Evolutionary conservation across 495 filamentous ascomycete species (phyloP), one percentile per base, ranked within the genome.

Genomic region (Trichoderma gamsii): DNA sequence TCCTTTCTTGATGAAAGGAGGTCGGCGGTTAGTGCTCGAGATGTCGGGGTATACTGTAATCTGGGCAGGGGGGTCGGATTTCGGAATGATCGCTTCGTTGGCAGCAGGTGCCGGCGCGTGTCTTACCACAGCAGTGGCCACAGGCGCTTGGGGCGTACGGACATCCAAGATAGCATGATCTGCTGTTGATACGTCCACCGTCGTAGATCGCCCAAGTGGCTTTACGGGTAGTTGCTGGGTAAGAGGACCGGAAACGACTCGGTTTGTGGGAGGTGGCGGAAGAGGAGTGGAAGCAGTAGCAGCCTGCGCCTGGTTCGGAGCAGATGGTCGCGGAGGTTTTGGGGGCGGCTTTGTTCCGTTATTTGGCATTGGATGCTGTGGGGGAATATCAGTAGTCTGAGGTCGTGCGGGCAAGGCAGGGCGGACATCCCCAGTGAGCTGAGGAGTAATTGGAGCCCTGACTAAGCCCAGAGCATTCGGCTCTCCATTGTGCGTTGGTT

Each of bases 21-120:
- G 90, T 38, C 93, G 87, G 51, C 95, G 85, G 73, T 97, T 98
- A 1, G 92, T 87, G 70, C 87, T 85, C 1, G 93, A 94, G 0
- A 91, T 80, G 78, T 98, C 93, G 13, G 95, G 94, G 76, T 89
- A 97, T 66, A 75, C 71, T n/a, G 72, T 21, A 1, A 63, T 44
- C 27, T 32, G 41, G 16, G 38, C 18, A 16, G 65, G 38, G 13
- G 68, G 44, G 23, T 66, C 68, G 6, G 63, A 52, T 49, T 63
- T 69, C 23, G 67, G 25, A 27, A 25, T 59, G 6, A 51, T 27
- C 44, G 6, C 43, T 43, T 41, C 44, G 25, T 46, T 65, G 12
- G 38, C n/a, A 44, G 67, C 51, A 5, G 51, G 27, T 15, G 71
- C 66, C 4, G 35, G 35, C 1, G 18, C 49, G 0, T 52, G 49